Conservation (phyloP, 2,329 filamentous ascomycete genomes). For the Tolypocladium ophioglossoides region DNA sequence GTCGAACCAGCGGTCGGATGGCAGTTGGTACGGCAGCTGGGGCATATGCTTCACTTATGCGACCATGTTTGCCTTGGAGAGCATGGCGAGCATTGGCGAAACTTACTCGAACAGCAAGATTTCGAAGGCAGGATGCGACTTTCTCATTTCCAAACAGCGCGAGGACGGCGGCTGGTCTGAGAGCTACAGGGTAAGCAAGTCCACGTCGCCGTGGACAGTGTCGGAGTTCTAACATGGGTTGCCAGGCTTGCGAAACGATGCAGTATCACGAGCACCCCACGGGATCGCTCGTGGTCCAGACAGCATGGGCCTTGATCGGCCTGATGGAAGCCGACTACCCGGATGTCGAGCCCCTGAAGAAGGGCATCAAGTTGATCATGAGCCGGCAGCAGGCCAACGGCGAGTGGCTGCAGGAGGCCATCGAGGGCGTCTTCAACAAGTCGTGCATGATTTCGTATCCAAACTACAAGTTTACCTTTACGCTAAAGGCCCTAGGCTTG, state of each 20-base stretch:
- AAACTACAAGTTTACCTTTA: slow-evolving; percentile 97
- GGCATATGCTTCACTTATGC: slow-evolving; percentile 98
- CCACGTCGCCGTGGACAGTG: not conserved
- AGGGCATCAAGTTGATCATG: slow-evolving; percentile 74
- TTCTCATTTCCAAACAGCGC: slow-evolving; percentile 75
- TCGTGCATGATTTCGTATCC: slow-evolving; percentile 99
- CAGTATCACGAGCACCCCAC: slow-evolving; percentile 64
- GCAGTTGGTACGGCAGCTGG: slow-evolving; percentile 98
- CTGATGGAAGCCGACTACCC: slow-evolving; percentile 78
- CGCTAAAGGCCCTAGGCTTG: slow-evolving; percentile 87
- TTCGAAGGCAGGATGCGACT: slow-evolving; percentile 69
- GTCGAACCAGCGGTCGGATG: slow-evolving; percentile 63
- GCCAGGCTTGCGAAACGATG: slow-evolving; percentile 63
- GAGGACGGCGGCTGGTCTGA: slow-evolving; percentile 94
- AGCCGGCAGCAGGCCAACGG: slow-evolving; percentile 75
- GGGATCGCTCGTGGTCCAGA: slow-evolving; percentile 85
- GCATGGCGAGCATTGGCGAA: slow-evolving; percentile 71
- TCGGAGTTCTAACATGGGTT: slow-evolving; percentile 6
- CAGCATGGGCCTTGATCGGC: slow-evolving; percentile 78
- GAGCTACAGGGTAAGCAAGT: slow-evolving; percentile 65
- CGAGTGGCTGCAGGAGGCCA: slow-evolving; percentile 90
- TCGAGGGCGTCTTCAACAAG: slow-evolving; percentile 98
- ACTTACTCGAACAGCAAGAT: slow-evolving; percentile 63
- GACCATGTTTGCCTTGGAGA: slow-evolving; percentile 90
- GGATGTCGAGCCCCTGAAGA: slow-evolving; percentile 58